Evolutionary conservation across 2,329 filamentous ascomycete genomes (phyloP), one percentile per base, ranked within the genome.

Genomic region (Neospermospora avenae): DNA sequence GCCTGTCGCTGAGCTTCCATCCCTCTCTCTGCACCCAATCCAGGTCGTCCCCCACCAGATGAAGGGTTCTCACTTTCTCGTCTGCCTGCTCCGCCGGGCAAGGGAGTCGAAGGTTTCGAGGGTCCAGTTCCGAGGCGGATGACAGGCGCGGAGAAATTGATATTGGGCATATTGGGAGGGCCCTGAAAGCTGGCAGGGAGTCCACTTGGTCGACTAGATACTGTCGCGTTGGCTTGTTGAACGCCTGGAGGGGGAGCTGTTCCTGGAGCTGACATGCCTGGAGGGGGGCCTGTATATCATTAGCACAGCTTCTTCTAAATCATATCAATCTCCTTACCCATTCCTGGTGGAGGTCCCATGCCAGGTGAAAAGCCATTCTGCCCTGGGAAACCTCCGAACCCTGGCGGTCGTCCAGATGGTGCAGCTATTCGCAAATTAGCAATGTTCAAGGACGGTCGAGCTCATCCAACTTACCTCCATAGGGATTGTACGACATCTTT

Each of bases 141-240:
- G 62, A 98, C 92, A 59, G 93, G 93, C 37, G 95, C 95, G 71
- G 90, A 96, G 80, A 98, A 96, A 79, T 99, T 97, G 80, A 99
- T 96, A 74, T 96, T 96, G 55, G 93, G 92, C 83, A 97, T 90
- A 73, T 95, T 96, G 54, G 90, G 81, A 10, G 93, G 93, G 52
- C 91, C 86, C 78, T 96, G 90, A 77, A 96, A 97, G 75, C 86
- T 91, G 61, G 87, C 80, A 63, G 91, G 91, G 65, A 96, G 86
- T 71, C 85, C 87, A 75, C 84, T 90, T 74, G 90, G 90, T 80
- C 90, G 87, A 78, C 87, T 90, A 78, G 89, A 84, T 79, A 90
- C 89, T 69, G 87, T 82, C 73, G 81, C 81, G 75, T 84, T 90
- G 72, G 85, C 81, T 79, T 89, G 88, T 73, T 89, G 87, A 76